Conservation (phyloP, 768 basidiomycete genomes). For the Galerina marginata region DNA sequence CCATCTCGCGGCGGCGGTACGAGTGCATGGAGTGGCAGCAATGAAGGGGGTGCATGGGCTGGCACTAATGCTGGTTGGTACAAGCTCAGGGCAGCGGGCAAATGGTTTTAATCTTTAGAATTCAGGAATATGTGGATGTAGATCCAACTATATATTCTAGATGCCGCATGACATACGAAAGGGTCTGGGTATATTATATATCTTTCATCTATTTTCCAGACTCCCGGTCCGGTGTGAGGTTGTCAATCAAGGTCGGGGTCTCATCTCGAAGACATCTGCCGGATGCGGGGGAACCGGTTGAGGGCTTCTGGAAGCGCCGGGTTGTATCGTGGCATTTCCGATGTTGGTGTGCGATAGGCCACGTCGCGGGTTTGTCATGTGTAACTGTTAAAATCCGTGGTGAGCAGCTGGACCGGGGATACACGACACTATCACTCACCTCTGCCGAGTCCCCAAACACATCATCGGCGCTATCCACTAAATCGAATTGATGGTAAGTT, state of each 20-base stretch:
- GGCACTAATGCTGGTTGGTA: conserved; percentile 50
- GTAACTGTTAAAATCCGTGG: conserved; percentile 29
- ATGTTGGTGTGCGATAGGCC: conserved; percentile 27
- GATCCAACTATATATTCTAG: neutral
- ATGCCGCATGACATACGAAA: neutral
- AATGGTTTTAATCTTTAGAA: conserved; percentile 58
- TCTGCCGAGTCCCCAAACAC: conserved; percentile 47
- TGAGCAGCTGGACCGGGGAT: conserved; percentile 3
- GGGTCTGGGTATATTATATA: neutral
- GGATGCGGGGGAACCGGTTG: conserved; percentile 19
- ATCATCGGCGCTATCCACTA: conserved; percentile 47
- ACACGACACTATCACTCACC: conserved; percentile 18
- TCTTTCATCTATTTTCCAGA: neutral
- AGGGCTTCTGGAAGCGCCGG: conserved; percentile 15
- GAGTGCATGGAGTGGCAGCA: conserved; percentile 22
- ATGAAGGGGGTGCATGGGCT: conserved; percentile 33
- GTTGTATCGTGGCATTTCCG: conserved; percentile 15
- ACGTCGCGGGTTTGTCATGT: conserved; percentile 40
- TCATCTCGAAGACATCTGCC: conserved; percentile 40
- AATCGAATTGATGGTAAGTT: too few species aligned
- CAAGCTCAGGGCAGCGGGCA: conserved; percentile 51
- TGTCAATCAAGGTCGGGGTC: conserved; percentile 28
- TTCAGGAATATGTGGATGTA: neutral
- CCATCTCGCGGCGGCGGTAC: conserved; percentile 28
- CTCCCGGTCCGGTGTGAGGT: neutral